Base-by-base conservation (phyloP, 139 green algal species). In the Volvox africanus region DNA sequence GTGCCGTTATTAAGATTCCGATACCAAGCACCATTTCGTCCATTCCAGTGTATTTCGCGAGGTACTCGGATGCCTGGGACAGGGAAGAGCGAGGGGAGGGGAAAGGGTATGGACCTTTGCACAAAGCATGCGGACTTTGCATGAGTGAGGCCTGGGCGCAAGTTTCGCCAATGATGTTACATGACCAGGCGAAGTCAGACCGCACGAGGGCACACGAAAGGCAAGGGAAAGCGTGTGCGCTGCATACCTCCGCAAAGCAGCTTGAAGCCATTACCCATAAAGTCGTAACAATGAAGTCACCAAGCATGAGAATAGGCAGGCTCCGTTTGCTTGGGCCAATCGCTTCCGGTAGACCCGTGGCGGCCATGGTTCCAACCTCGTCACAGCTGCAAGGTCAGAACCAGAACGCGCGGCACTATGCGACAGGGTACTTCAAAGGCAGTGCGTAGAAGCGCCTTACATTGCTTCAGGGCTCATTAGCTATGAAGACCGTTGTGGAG, bases 241-340 rank as follows among this genome's bases (percentile, higher is more conserved):
- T 24, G 61, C 79, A 21, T 61, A 89, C 91, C 88, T 94, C 88
- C n/a, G 75, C 67, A 68, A 94, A 94, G 11, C 76, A 86, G 20
- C 81, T 92, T 13, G 88, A 92, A 20, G 92, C 62, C 17, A 86
- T 35, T 20, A 91, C 88, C 92, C 92, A 94, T 2, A 94, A 24
- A 2, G 44, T 19, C 14, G 92, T 91, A 1, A 92, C 84, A n/a
- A 94, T 22, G 44, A 92, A 87, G 80, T 94, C 92, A 26, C 88
- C 92, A 68, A 88, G 9, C 1, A 67, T 19, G 14, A 80, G 67
- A 14, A 61, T 20, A 3, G 61, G 32, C 30, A 87, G 61, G 81
- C 81, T 87, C 22, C 17, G 3, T n/a, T 86, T 73, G 21, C 30
- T 28, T 3, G 44, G 44, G 20, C 2, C 76, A 26, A 14, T 61